These are phyloP conservation scores for Chenopodium suecicum DNA, from an alignment of 148 eudicot genomes.

Conservation along the genomic window DNA sequence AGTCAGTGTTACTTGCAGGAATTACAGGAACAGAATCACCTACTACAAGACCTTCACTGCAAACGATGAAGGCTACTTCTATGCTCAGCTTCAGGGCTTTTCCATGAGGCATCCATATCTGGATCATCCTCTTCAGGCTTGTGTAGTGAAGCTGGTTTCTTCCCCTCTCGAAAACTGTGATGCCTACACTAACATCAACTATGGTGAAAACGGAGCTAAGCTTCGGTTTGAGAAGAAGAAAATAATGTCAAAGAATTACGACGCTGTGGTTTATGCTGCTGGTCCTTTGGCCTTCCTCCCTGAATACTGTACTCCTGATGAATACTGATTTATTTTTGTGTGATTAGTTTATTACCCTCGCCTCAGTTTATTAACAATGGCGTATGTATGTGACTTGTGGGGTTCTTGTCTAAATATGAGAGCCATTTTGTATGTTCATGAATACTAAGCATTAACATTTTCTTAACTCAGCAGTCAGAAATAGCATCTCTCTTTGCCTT, in stretches of 20 bases:
- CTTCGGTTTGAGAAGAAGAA: conserved; percentile 58
- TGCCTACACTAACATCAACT: conserved; percentile 56
- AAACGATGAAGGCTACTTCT: conserved; percentile 50
- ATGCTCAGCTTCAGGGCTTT: conserved; percentile 54
- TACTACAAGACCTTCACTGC: conserved; percentile 59
- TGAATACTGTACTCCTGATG: conserved; percentile 52
- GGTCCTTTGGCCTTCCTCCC: conserved; percentile 81
- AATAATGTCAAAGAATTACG: conserved; percentile 33
- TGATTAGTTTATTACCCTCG: background rate
- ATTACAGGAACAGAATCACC: conserved; percentile 56
- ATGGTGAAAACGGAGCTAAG: conserved; percentile 69
- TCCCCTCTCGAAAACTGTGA: conserved; percentile 66
- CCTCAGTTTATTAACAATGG: background rate
- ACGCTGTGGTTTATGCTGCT: conserved; percentile 67
- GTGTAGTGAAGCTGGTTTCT: conserved; percentile 65
- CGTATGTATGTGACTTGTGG: conserved; percentile 19
- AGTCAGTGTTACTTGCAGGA: conserved; percentile 69
- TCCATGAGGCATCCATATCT: conserved; percentile 47
- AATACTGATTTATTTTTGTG: conserved; percentile 16
- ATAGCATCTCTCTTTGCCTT: background rate
- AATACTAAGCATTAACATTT: background rate
- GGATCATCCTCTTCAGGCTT: conserved; percentile 82
- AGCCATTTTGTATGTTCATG: background rate
- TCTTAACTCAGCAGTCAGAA: background rate
- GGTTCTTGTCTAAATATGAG: conserved; percentile 12